Conservation (phyloP, 129 eudicot genomes). For the Chrysanthemum makinoi region DNA sequence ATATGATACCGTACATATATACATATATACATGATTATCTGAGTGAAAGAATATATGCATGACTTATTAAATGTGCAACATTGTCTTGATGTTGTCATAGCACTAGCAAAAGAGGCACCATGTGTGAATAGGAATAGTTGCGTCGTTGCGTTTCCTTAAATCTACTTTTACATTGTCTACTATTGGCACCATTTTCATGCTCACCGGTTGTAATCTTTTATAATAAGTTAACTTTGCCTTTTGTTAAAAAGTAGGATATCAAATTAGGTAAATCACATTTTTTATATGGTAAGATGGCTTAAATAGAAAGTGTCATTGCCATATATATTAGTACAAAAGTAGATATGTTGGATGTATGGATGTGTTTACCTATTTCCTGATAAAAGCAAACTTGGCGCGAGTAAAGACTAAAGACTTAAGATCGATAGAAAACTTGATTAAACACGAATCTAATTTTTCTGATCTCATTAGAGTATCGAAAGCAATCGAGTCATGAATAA, state of each 20-base stretch:
- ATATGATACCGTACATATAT: slow-evolving; percentile 32
- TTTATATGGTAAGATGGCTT: slow-evolving; percentile 14
- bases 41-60: too few relatives aligned
- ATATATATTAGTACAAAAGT: slow-evolving; percentile 20
- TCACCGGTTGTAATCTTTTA: slow-evolving; percentile 30
- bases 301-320: slow-evolving; percentile 15
- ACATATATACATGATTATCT: background rate
- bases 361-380: slow-evolving; percentile 21
- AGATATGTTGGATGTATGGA: slow-evolving; percentile 24
- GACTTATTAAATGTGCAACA: slow-evolving; percentile 7
- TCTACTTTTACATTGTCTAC: slow-evolving; percentile 25
- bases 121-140: slow-evolving; percentile 28
- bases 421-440: slow-evolving; percentile 10
- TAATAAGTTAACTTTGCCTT: slow-evolving; percentile 6
- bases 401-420: background rate
- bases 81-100: slow-evolving; percentile 28
- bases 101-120: slow-evolving; percentile 28
- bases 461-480: background rate
- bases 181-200: slow-evolving; percentile 27
- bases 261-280: slow-evolving; percentile 31
- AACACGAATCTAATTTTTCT: background rate
- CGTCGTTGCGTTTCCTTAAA: slow-evolving; percentile 28
- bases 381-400: slow-evolving; percentile 19
- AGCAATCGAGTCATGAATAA: too few relatives aligned
- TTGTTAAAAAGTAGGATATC: slow-evolving; percentile 13